Conservation (phyloP, 31 red algal species). For the Endocladia muricata region DNA sequence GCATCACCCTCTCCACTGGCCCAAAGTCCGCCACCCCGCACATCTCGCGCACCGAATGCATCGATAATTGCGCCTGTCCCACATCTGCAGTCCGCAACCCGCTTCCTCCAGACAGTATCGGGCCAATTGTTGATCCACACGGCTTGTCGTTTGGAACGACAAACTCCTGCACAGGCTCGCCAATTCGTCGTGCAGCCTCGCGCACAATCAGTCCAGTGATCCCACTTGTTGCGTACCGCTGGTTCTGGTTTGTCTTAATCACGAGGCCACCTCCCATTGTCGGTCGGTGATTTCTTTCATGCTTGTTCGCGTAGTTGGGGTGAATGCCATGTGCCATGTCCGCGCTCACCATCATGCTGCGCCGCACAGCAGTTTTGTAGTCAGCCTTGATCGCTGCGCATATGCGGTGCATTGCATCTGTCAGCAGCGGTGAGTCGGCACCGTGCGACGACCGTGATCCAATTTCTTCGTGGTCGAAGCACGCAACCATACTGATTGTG, state of each 20-base stretch:
- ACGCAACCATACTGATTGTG: conserved; percentile 47
- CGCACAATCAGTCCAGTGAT: conserved; percentile 65
- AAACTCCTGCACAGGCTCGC: conserved; percentile 68
- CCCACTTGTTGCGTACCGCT: conserved; percentile 82
- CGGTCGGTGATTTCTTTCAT: conserved; percentile 75
- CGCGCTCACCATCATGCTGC: conserved; percentile 50
- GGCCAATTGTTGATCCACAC: conserved; percentile 90
- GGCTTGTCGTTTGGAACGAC: conserved; percentile 87
- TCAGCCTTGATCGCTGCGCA: conserved; percentile 9
- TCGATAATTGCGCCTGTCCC: conserved; percentile 70
- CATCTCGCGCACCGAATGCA: conserved; percentile 87
- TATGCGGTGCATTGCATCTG: conserved; percentile 39
- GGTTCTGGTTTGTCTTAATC: conserved; percentile 87
- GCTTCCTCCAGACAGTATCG: conserved; percentile 53
- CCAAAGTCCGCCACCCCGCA: conserved; percentile 6
- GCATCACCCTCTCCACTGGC: not conserved
- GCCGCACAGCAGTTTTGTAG: conserved; percentile 10
- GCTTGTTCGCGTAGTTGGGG: conserved; percentile 78
- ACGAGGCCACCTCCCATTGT: conserved; percentile 59
- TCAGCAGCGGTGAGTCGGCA: conserved; percentile 66
- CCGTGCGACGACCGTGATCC: conserved; percentile 63
- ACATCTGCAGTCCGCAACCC: conserved; percentile 87
- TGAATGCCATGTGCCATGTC: conserved; percentile 93
- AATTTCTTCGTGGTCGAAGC: conserved; percentile 92
- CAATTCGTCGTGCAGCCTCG: conserved; percentile 40